These are phyloP conservation scores for Thymus mandschuricus DNA, from an alignment of 257 asterid genomes.

Conservation along the genomic window DNA sequence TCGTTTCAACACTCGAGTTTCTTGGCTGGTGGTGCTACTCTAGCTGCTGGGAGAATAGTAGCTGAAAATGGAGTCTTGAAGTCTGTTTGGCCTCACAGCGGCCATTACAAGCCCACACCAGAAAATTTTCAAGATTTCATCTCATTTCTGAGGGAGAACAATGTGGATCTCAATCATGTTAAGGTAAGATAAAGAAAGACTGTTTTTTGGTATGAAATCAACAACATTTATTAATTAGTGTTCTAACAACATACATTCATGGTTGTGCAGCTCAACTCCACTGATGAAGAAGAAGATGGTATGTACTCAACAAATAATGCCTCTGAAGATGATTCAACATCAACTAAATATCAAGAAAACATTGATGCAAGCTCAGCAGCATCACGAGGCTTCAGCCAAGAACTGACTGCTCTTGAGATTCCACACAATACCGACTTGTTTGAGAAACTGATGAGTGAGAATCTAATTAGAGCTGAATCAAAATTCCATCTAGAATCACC, in stretches of 20 bases:
- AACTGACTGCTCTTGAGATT: constrained; percentile 39
- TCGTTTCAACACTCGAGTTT: constrained; percentile 74
- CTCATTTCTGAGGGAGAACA: constrained; percentile 54
- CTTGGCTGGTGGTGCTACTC: constrained; percentile 70
- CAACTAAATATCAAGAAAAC: constrained; percentile 4
- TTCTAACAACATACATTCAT: constrained; percentile 20
- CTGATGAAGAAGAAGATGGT: constrained; percentile 41
- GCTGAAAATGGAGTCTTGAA: constrained; percentile 57
- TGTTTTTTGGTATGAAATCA: too few species aligned
- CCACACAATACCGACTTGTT: constrained; percentile 38
- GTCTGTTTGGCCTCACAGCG: constrained; percentile 81
- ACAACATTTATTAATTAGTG: neutral
- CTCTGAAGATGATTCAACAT: constrained; percentile 41
- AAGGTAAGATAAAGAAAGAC: constrained; percentile 41
- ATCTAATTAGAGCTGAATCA: constrained; percentile 9
- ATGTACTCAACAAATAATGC: constrained; percentile 43
- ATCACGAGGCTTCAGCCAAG: constrained; percentile 32
- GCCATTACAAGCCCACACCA: constrained; percentile 65
- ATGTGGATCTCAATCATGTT: constrained; percentile 55
- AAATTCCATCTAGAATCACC: constrained; percentile 23
- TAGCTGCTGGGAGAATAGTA: constrained; percentile 71
- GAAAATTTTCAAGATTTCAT: constrained; percentile 63
- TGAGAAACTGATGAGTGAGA: constrained; percentile 31
- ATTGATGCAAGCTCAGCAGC: neutral
- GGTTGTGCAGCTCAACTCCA: constrained; percentile 33